Conservation (phyloP, 371 early-diverging fungal genomes). For the Mortierella sp. region DNA sequence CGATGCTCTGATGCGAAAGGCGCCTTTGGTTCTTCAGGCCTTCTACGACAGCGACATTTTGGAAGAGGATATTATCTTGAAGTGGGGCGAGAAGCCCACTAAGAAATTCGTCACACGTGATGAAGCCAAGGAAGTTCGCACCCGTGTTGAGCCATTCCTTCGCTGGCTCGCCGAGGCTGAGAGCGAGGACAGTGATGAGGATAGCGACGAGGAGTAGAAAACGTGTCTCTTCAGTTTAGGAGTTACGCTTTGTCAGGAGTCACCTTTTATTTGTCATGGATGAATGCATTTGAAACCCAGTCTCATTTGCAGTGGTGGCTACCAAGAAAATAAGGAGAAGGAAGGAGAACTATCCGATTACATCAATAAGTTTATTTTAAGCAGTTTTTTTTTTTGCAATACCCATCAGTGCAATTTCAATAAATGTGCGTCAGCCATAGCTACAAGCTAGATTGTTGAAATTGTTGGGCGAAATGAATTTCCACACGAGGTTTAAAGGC, state of each 20-base stretch:
- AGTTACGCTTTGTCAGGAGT: neutral
- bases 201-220: constrained; percentile 25
- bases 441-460: too few species aligned
- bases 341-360: neutral
- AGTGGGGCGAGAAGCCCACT: constrained; percentile 90
- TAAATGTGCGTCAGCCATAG: neutral
- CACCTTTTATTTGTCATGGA: neutral
- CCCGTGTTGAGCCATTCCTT: constrained; percentile 90
- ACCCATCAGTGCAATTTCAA: neutral
- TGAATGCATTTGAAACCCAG: too few species aligned
- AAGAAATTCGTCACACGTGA: constrained; percentile 92
- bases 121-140: constrained; percentile 81
- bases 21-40: constrained; percentile 86
- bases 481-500: too few species aligned
- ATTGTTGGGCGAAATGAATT: too few species aligned
- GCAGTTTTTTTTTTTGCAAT: neutral
- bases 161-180: constrained; percentile 87
- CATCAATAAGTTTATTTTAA: neutral
- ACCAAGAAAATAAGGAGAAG: neutral
- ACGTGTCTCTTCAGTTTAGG: neutral
- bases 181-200: constrained; percentile 53
- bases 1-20: constrained; percentile 79
- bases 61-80: constrained; percentile 87
- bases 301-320: neutral
- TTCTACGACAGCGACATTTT: constrained; percentile 92